phyloP scores from a whole-genome alignment of 371 early-diverging fungal species.

The Massospora cicadina region DNA sequence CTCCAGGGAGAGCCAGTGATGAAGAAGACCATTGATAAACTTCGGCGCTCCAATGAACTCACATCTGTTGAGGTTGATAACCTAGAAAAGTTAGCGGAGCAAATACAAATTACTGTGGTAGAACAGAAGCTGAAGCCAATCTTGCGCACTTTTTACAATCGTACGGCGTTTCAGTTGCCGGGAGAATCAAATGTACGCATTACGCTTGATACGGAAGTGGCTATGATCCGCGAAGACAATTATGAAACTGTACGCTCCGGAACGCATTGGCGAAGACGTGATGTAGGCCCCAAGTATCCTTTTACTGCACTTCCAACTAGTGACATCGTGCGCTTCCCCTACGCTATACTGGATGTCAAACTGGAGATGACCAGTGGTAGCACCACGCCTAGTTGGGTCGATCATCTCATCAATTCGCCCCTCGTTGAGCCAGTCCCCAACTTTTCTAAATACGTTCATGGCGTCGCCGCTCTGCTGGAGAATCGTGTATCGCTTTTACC shows the following conservation, averaged over 20 bases:
- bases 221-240: conserved; percentile 94
- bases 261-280: conserved; percentile 78
- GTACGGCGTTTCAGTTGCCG: conserved; percentile 96
- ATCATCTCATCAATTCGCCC: conserved; percentile 64
- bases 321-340: conserved; percentile 86
- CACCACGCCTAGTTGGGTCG: conserved; percentile 82
- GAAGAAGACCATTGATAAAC: conserved; percentile 59
- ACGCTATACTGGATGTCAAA: conserved; percentile 96
- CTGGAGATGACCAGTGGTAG: conserved; percentile 70
- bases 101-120: conserved; percentile 62
- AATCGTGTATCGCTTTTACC: conserved; percentile 77
- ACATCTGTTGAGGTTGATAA: conserved; percentile 67
- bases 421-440: conserved; percentile 94
- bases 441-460: conserved; percentile 97
- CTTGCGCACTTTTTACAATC: conserved; percentile 83
- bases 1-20: conserved; percentile 66
- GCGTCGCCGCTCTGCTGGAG: conserved; percentile 74
- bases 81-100: conserved; percentile 58
- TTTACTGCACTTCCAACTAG: conserved; percentile 58
- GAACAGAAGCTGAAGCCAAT: conserved; percentile 64
- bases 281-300: conserved; percentile 67
- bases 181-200: conserved; percentile 87
- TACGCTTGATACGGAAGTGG: conserved; percentile 91
- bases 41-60: conserved; percentile 62
- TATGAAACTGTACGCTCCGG: conserved; percentile 44